These are phyloP conservation scores for Begonia masoniana DNA, from an alignment of 306 rosid genomes.

Conservation along the genomic window DNA sequence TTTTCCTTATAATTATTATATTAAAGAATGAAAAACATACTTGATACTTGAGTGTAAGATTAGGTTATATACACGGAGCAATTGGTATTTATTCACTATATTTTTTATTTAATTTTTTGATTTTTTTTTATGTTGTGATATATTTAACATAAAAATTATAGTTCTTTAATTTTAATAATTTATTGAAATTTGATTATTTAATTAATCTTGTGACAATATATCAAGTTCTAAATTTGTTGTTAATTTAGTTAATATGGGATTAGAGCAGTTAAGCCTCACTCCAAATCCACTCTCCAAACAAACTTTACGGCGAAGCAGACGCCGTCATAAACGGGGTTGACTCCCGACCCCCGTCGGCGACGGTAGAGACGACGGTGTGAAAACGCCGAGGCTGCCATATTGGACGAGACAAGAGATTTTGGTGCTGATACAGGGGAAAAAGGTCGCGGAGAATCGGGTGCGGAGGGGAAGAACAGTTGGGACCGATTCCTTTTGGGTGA, in stretches of 20 bases:
- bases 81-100: too few relatives aligned
- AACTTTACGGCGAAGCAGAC: slow-evolving; percentile 32
- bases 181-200: too few relatives aligned
- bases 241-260: slow-evolving; percentile 33
- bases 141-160: too few relatives aligned
- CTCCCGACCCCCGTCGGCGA: slow-evolving; percentile 25
- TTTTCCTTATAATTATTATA: too few relatives aligned
- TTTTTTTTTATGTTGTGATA: too few relatives aligned
- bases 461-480: slow-evolving; percentile 38
- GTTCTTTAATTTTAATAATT: too few relatives aligned
- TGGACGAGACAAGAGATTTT: slow-evolving; percentile 96
- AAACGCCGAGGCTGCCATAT: slow-evolving; percentile 73
- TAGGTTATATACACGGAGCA: too few relatives aligned
- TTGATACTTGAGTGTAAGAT: too few relatives aligned
- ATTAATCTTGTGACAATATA: too few relatives aligned
- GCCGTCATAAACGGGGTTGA: slow-evolving; percentile 39
- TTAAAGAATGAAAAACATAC: too few relatives aligned
- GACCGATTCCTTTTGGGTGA: slow-evolving; percentile 84
- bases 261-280: slow-evolving; percentile 30
- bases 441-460: slow-evolving; percentile 64
- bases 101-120: too few relatives aligned
- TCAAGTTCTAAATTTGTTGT: neutral
- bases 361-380: slow-evolving; percentile 53
- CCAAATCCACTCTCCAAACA: slow-evolving; percentile 25
- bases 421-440: slow-evolving; percentile 77